Evolutionary conservation across 1,284 basidiomycete species (phyloP), one percentile per base, ranked within the genome.

Genomic region (Papiliotrema terrestris): DNA sequence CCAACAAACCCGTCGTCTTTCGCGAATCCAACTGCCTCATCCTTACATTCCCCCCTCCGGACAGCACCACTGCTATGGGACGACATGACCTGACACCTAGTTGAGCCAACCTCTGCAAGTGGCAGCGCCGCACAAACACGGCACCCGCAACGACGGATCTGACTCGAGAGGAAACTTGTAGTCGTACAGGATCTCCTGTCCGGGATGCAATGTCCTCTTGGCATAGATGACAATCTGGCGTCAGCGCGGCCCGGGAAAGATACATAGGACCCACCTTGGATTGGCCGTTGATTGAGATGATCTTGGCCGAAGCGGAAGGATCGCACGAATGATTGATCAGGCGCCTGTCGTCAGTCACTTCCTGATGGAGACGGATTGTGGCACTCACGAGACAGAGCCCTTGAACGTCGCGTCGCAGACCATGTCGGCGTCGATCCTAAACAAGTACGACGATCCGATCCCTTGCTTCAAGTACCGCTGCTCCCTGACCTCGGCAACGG

Each of bases 321-420:
- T 94, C 91, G 73, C 95, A 99, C 41, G 80, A 97, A 73, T 98
- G 95, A 75, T 97, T 97, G 76, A 96, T 96, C 61, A 96, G 78
- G 42, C 92, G 90, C 55, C 91, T 94, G 64, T 20, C 44, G n/a
- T 25, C 20, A 51, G 22, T n/a, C 42, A 42, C 13, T 35, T 14
- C 43, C 25, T 11, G 13, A n/a, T n/a, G n/a, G 17, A 26, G 15
- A 32, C 17, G n/a, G 11, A 13, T 5, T 48, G n/a, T 20, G 2
- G 6, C 6, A 84, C 88, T 59, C 74, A 92, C 89, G 91, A 94
- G 71, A 98, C 87, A 76, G 94, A 96, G 35, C 95, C 95, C 79
- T 94, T 96, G 84, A 95, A 95, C 56, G 95, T 98, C 3, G 95
- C 95, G 79, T 98, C 95, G 70, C 98, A 95, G 56, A 94, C 90